Base-by-base conservation (phyloP, 176 grass and related monocot genomes). In the Olyra latifolia region DNA sequence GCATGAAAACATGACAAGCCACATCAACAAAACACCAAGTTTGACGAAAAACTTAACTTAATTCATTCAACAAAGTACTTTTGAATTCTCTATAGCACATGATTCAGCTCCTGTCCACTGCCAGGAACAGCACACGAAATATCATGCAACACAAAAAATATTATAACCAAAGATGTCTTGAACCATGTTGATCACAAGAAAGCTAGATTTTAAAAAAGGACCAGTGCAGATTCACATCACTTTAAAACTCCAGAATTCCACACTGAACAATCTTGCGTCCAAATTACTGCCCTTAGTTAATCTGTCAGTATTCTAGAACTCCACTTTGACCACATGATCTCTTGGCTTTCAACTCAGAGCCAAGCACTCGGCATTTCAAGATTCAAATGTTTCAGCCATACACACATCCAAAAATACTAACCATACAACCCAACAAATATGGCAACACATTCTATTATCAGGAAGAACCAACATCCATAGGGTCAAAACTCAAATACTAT, bases 241-340 rank as follows among this genome's bases (percentile, higher is more conserved):
- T 59, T 42, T 42, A 86, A 22, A 80, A 57, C 53, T 60, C 12
- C 38, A 45, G 48, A 66, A 17, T 71, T 71, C 15, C 65, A 61
- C 62, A 68, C 41, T 67, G 48, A 71, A 74, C 49, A 86, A 66
- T 47, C 17, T 46, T 66, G 57, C 16, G 20, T 30, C 44, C 16
- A 57, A 30, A 39, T 57, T 66, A 46, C 7, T 57, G 62, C 57
- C 57, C 23, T 28, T 30, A 46, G 58, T 77, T 77, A 30, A 27
- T 62, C 59, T 13, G 8, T 29, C 16, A n/a, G 41, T 46, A 46
- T 27, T 30, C 40, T 75, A 32, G n/a, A 24, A 75, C n/a, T 43
- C 13, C 57, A 28, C 73, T 39, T 61, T 28, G 35, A 58, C 12
- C 73, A 76, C n/a, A 60, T 45, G 38, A 27, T 43, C 55, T 30